Evolutionary conservation across 2,329 filamentous ascomycete species (phyloP), one percentile per base, ranked within the genome.

Genomic region (Calonectria pseudoturangicola): DNA sequence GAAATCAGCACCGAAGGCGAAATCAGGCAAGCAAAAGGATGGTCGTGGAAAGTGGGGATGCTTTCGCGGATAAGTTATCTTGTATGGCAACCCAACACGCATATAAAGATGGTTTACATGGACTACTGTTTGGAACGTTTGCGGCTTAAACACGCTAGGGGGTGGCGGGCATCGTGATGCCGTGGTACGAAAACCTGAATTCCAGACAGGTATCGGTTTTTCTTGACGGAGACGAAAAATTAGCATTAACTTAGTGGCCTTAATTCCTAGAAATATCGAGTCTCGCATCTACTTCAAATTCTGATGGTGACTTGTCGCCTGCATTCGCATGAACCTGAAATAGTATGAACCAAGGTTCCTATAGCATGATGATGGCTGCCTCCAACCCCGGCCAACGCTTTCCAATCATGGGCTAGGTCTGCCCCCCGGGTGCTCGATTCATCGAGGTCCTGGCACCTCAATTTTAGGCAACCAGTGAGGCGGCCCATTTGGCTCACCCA

Each of bases 11-110:
- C 2, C 36, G 2, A 12, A 6, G 21, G 18, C 6, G 2, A 45
- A 33, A 30, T 12, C 27, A 10, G 13, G 33, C 13, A 64, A 64
- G 41, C 41, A 45, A 28, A 63, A 64, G 70, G n/a, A 39, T 25
- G 50, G 48, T n/a, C 36, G 45, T 50, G 48, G 64, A 30, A 30
- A 43, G 21, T 72, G 70, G 70, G 48, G 56, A 27, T 72, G 65
- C n/a, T 68, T 72, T 45, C 33, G 48, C 4, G 21, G 39, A 58
- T 64, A 68, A 16, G 12, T 28, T 45, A 16, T n/a, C 33, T 7
- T 30, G 1, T 36, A 21, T 43, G 9, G 21, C n/a, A 9, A 13
- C 39, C 43, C 15, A 16, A 30, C 28, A 54, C 15, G 16, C 21
- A 30, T 45, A 21, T n/a, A 39, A 4, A 39, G 28, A 39, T 41